These are phyloP conservation scores for Phytophthora multivora DNA, from an alignment of 352 stramenopile species.

Conservation along the genomic window DNA sequence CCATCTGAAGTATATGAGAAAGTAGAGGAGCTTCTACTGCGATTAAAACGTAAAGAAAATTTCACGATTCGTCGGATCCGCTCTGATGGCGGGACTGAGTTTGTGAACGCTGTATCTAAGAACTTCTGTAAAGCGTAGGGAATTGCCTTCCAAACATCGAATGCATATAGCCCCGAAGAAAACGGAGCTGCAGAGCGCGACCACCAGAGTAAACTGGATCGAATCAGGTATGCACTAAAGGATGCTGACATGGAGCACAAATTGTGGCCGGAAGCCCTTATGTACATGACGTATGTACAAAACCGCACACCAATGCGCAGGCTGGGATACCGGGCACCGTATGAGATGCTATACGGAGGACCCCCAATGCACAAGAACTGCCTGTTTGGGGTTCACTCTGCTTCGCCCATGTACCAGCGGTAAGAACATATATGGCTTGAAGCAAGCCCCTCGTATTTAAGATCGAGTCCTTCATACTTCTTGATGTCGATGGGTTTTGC, in stretches of 20 bases:
- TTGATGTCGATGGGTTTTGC: slow-evolving; percentile 19
- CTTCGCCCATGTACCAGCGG: slow-evolving; percentile 5
- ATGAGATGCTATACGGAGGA: slow-evolving; percentile 1
- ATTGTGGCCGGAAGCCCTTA: slow-evolving; percentile 8
- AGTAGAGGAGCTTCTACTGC: slow-evolving; percentile 2
- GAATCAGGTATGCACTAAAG: slow-evolving; percentile 2
- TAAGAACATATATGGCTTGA: slow-evolving; percentile 14
- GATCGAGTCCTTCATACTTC: slow-evolving; percentile 30
- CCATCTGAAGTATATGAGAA: slow-evolving; percentile 12
- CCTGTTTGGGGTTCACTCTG: slow-evolving; percentile 3
- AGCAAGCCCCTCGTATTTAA: slow-evolving; percentile 22
- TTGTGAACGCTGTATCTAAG: slow-evolving; percentile 16
- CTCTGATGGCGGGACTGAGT: slow-evolving; percentile 12
- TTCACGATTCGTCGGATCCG: slow-evolving; percentile 16
- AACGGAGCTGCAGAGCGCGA: slow-evolving; percentile 16
- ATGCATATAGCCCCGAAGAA: slow-evolving; percentile 15
- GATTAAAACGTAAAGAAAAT: slow-evolving; percentile 9
- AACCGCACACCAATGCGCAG: slow-evolving; percentile 11
- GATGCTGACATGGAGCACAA: slow-evolving; percentile 1
- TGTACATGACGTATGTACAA: slow-evolving; percentile 19
- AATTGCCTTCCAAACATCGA: slow-evolving; percentile 14
- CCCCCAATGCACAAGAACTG: neutral
- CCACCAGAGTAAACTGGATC: slow-evolving; percentile 15
- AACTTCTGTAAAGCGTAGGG: slow-evolving; percentile 8
- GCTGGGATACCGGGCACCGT: slow-evolving; percentile 3